These are phyloP conservation scores for Cladosporium sp. DNA, from an alignment of 2,329 filamentous ascomycete genomes.

Conservation along the genomic window DNA sequence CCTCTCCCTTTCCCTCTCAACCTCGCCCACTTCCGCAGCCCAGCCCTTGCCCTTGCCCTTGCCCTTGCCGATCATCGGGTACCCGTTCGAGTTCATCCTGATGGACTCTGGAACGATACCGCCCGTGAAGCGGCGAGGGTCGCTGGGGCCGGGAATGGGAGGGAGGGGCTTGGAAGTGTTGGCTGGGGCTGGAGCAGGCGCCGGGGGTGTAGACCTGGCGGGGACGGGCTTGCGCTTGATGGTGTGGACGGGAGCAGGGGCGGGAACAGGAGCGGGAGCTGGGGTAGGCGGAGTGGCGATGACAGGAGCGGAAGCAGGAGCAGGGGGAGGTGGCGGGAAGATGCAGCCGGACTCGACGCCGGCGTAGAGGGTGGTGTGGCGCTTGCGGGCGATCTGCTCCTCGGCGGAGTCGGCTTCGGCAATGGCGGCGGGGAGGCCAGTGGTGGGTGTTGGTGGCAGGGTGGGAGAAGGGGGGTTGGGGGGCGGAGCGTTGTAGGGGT, in stretches of 20 bases:
- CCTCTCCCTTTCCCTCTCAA: too few species aligned
- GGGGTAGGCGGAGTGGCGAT: neutral
- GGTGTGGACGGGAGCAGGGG: neutral
- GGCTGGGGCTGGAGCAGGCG: neutral
- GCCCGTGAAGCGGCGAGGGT: conserved; percentile 2
- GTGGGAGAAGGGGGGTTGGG: neutral
- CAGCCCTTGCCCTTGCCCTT: too few species aligned
- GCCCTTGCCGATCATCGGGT: neutral
- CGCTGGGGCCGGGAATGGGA: neutral
- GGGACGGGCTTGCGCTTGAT: neutral
- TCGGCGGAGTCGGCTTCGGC: neutral
- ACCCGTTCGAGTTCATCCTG: conserved; percentile 11
- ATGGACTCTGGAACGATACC: neutral
- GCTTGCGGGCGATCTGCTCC: neutral
- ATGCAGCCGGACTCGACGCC: neutral
- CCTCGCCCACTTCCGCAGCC: too few species aligned
- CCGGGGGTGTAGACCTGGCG: neutral
- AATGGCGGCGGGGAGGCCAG: conserved; percentile 1
- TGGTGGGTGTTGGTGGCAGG: neutral
- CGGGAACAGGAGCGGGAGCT: neutral
- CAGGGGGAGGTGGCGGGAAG: neutral
- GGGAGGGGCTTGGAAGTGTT: neutral
- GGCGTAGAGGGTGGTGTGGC: conserved; percentile 6
- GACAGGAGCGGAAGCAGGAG: neutral
- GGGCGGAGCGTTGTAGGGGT: neutral